These are phyloP conservation scores for Clathrus columnatus DNA, from an alignment of 768 basidiomycete genomes.

Conservation along the genomic window DNA sequence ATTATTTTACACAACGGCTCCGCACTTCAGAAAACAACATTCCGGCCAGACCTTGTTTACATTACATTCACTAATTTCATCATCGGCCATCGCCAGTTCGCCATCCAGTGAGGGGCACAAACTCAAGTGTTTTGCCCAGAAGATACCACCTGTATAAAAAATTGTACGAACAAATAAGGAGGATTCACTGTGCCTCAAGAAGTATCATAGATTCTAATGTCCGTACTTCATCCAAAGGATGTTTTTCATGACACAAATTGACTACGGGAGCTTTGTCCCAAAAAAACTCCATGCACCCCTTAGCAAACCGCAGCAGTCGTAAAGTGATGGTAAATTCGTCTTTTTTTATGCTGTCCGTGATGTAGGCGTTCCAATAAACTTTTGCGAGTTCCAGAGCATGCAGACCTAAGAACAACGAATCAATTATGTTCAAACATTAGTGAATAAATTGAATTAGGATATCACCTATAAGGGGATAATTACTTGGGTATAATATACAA, in stretches of 20 bases:
- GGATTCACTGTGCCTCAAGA: background rate
- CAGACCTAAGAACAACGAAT: conserved; percentile 40
- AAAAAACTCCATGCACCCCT: background rate
- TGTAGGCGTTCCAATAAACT: conserved; percentile 61
- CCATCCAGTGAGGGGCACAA: too few relatives aligned
- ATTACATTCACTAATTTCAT: too few relatives aligned
- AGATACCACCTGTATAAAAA: too few relatives aligned
- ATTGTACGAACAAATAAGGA: too few relatives aligned
- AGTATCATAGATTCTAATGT: background rate
- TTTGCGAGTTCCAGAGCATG: conserved; percentile 71
- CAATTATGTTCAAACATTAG: background rate
- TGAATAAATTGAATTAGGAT: background rate
- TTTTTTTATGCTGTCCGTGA: conserved; percentile 21
- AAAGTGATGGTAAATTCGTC: background rate
- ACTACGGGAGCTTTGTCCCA: background rate
- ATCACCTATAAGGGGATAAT: conserved; percentile 76
- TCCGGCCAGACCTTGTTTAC: too few relatives aligned
- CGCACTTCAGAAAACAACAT: too few relatives aligned
- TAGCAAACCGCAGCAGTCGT: background rate
- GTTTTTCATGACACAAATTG: background rate
- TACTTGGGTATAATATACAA: conserved; percentile 57
- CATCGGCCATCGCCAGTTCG: too few relatives aligned
- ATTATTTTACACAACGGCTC: too few relatives aligned
- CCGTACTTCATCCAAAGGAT: background rate
- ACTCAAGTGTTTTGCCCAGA: too few relatives aligned